Base-by-base conservation (phyloP, 2,329 filamentous ascomycete species). In the Aureobasidium melanogenum region DNA sequence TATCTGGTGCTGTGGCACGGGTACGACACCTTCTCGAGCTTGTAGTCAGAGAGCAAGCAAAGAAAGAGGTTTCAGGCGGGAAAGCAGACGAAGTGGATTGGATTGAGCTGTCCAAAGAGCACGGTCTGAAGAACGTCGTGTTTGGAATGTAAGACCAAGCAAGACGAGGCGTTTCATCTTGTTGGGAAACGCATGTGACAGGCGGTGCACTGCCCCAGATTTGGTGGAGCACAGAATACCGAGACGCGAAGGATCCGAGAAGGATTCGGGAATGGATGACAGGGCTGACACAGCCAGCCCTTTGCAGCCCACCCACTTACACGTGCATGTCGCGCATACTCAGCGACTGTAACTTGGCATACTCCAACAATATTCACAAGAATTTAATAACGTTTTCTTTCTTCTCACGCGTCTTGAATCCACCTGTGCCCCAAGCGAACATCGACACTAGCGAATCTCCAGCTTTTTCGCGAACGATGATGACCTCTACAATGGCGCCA, bases 71-170 rank as follows among this genome's bases (percentile, higher is more conserved):
- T 68, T 66, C 67, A 22, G 72, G 75, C 22, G 72, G 74, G 10
- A 72, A 75, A 64, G 69, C 73, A 56, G 70, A 76, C 55, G 74
- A 76, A 65, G 75, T 82, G 30, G 77, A 80, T 63, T 83, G 81
- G 81, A 67, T 79, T 26, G 73, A 76, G 28, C 66, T 82, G 24
- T 75, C 81, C 69, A 69, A 72, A 46, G 73, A 76, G 62, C 72
- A 73, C 58, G 76, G 76, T 4, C 64, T 80, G 63, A 73, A 75
- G 55, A 72, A 82, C 60, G 78, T 82, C 2, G 80, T 79, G 66
- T 81, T 80, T 70, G 78, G 79, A 32, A 70, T 81, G 67, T 80
- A n/a, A 24, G 5, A 15, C 15, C 1, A 28, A 30, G 28, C 8
- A 14, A 26, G 41, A 26, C 22, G 12, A 26, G 22, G 5, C 19